These are phyloP conservation scores for Fusarium azukiicola DNA, from an alignment of 2,329 filamentous ascomycete genomes.

Conservation along the genomic window DNA sequence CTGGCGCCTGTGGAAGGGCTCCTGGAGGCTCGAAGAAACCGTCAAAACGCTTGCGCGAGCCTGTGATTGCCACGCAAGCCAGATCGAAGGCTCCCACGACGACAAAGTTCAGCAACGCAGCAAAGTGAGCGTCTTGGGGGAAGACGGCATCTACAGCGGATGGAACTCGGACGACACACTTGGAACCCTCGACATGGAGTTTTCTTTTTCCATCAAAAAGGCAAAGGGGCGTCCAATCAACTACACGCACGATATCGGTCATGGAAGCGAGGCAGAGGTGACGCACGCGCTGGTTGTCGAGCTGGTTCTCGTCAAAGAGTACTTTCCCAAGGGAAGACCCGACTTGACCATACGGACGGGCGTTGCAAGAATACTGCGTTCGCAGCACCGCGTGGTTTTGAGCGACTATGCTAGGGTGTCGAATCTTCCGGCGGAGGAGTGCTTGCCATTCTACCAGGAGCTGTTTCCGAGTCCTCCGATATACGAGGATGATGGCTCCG, in stretches of 20 bases:
- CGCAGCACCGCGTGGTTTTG: conserved; percentile 90
- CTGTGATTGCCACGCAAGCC: conserved; percentile 84
- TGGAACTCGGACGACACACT: conserved; percentile 87
- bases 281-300: conserved; percentile 93
- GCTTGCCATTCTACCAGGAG: conserved; percentile 30
- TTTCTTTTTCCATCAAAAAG: conserved; percentile 76
- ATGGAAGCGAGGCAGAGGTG: conserved; percentile 87
- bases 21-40: conserved; percentile 95
- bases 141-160: conserved; percentile 88
- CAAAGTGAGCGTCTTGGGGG: conserved; percentile 87
- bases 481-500: background rate
- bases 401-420: conserved; percentile 75
- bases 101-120: conserved; percentile 58
- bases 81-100: rapidly evolving
- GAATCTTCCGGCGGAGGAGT: background rate
- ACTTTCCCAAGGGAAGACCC: conserved; percentile 83
- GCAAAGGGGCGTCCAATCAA: conserved; percentile 65
- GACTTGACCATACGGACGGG: conserved; percentile 90
- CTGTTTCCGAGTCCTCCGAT: conserved; percentile 25
- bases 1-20: conserved; percentile 94
- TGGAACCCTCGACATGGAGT: conserved; percentile 78
- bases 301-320: conserved; percentile 96
- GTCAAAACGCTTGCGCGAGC: conserved; percentile 87
- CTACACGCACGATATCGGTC: conserved; percentile 88
- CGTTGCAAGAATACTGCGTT: conserved; percentile 92